Percentiles rank a stretch among this genome's conserved stretches.
Evolutionary conservation across 768 basidiomycete genomes (phyloP).

Genomic region (Hortiboletus campestris): DNA sequence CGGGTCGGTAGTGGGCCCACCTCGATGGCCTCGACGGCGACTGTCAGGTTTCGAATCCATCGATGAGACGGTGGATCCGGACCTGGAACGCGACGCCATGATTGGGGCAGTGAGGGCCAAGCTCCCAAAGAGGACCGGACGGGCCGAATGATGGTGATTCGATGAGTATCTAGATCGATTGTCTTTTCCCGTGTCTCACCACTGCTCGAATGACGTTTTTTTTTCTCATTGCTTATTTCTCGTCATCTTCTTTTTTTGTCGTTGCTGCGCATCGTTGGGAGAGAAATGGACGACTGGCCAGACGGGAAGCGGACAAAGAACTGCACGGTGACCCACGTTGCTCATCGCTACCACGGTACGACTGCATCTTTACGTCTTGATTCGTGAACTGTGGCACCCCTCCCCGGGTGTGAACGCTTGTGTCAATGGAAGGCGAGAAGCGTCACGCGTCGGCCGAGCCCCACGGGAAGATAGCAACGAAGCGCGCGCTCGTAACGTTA

Average conservation of each 20-base stretch:
- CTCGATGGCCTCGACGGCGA: constrained; percentile 26
- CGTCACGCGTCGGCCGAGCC: not conserved
- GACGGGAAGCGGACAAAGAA: too few species aligned
- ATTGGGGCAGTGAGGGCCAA: constrained; percentile 11
- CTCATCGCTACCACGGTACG: not conserved
- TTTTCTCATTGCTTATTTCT: not conserved
- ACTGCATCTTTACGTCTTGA: not conserved
- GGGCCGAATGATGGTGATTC: not conserved
- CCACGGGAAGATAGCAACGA: not conserved
- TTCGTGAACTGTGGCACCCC: not conserved
- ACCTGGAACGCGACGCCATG: constrained; percentile 44
- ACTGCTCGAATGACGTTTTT: not conserved
- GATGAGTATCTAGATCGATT: too few species aligned
- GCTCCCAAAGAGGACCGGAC: not conserved
- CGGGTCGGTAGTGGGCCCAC: too few species aligned
- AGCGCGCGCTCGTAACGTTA: not conserved
- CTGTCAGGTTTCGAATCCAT: constrained; percentile 51
- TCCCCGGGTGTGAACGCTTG: too few species aligned
- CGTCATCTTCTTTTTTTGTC: not conserved
- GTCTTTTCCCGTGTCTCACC: too few species aligned
- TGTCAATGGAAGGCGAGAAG: too few species aligned
- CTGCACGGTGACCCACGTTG: not conserved
- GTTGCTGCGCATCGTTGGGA: not conserved
- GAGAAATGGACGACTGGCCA: too few species aligned
- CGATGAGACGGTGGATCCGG: constrained; percentile 40